These are phyloP conservation scores for Debaryomyces fabryi DNA, from an alignment of 1,139 yeast species.

Conservation along the genomic window DNA sequence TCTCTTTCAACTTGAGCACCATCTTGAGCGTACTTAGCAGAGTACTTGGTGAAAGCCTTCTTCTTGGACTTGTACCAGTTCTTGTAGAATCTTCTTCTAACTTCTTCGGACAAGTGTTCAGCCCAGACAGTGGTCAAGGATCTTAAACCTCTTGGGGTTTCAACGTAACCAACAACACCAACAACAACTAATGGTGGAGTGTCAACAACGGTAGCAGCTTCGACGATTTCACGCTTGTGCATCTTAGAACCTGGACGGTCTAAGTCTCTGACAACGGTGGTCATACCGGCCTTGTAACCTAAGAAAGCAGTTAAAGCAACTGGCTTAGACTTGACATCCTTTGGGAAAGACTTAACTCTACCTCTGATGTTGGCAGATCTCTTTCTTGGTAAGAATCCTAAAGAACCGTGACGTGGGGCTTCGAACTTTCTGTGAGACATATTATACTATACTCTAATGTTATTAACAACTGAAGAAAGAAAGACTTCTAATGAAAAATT, in stretches of 20 bases:
- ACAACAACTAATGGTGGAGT: slow-evolving; percentile 98
- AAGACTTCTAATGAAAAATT: slow-evolving; percentile 6
- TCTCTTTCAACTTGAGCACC: slow-evolving; percentile 91
- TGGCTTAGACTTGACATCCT: slow-evolving; percentile 97
- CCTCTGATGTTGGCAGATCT: slow-evolving; percentile 99
- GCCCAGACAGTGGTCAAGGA: slow-evolving; percentile 99
- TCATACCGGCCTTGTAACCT: slow-evolving; percentile 99
- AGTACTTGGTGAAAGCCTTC: slow-evolving; percentile 99
- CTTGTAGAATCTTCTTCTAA: slow-evolving; percentile 99
- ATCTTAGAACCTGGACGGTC: slow-evolving; percentile 99
- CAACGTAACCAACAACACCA: slow-evolving; percentile 99
- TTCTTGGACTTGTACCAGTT: slow-evolving; percentile 99
- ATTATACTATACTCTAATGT: slow-evolving; percentile 23
- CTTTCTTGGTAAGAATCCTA: slow-evolving; percentile 99
- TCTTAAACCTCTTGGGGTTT: slow-evolving; percentile 99
- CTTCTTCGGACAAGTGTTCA: slow-evolving; percentile 98
- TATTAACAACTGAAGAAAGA: slow-evolving; percentile 29
- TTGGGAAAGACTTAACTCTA: slow-evolving; percentile 99
- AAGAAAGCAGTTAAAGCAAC: slow-evolving; percentile 99
- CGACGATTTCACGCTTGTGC: slow-evolving; percentile 99
- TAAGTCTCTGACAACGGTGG: slow-evolving; percentile 99
- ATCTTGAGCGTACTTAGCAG: slow-evolving; percentile 95
- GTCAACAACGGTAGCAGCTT: slow-evolving; percentile 99
- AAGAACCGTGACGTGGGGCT: slow-evolving; percentile 99
- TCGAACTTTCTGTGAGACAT: slow-evolving; percentile 99